These are phyloP conservation scores for Pseudomassariella vexata DNA, from an alignment of 2,329 filamentous ascomycete genomes.

Conservation along the genomic window DNA sequence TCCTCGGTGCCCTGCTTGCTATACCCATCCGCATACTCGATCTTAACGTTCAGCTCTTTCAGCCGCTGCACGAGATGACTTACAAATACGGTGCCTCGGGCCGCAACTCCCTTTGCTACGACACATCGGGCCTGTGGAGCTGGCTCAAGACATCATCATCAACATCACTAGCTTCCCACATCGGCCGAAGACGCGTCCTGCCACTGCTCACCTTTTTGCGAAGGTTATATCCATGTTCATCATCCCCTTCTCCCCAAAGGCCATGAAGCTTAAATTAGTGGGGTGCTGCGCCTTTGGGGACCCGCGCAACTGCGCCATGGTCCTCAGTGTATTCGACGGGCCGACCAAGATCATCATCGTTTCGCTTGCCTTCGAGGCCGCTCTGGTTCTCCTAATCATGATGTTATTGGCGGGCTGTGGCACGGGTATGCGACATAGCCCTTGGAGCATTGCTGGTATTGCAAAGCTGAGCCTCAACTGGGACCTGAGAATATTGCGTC, in stretches of 20 bases:
- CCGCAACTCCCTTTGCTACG: constrained; percentile 22
- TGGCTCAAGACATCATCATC: no score
- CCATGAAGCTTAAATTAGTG: constrained; percentile 21
- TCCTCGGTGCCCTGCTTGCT: constrained; percentile 13
- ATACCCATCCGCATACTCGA: constrained; percentile 17
- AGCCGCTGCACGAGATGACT: constrained; percentile 31
- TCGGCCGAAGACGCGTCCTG: constrained; percentile 14
- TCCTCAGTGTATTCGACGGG: constrained; percentile 19
- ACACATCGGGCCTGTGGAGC: constrained; percentile 16
- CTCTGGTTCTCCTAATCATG: constrained; percentile 18
- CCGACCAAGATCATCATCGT: constrained; percentile 18
- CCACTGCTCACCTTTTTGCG: constrained; percentile 14
- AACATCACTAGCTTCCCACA: no score
- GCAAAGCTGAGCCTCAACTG: constrained; percentile 23
- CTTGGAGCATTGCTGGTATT: constrained; percentile 29
- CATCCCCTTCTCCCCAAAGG: constrained; percentile 22
- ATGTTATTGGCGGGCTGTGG: constrained; percentile 20
- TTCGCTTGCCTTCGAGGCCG: constrained; percentile 21
- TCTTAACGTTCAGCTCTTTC: constrained; percentile 19
- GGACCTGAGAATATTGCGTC: constrained; percentile 13
- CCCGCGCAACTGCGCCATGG: constrained; percentile 22
- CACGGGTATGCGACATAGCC: constrained; percentile 25
- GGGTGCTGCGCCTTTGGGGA: constrained; percentile 17
- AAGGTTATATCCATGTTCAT: constrained; percentile 19
- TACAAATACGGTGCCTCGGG: constrained; percentile 22